These are phyloP conservation scores for Hemisphaericaspora xylofermentans DNA, from an alignment of 1,139 yeast genomes.

Conservation along the genomic window DNA sequence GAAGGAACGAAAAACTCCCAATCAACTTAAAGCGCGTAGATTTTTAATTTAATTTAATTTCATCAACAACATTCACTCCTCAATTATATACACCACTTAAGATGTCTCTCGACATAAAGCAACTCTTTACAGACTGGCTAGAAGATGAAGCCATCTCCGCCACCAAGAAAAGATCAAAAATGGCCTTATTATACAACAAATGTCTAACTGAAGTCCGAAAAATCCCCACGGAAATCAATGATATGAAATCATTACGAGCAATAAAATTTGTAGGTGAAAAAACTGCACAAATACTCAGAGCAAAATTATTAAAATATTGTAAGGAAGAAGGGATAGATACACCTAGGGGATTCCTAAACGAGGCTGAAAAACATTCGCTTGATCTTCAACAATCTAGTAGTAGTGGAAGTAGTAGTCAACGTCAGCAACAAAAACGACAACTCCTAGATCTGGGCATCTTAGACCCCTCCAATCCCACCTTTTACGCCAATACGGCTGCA, in stretches of 20 bases:
- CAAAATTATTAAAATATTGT: conserved; percentile 47
- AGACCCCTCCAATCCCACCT: not conserved
- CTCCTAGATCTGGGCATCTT: conserved; percentile 5
- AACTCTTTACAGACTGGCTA: conserved; percentile 42
- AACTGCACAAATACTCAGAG: conserved; percentile 47
- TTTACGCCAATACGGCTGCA: conserved; percentile 1
- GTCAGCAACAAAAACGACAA: conserved; percentile 1
- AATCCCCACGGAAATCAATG: conserved; percentile 41
- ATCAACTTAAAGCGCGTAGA: too few species aligned
- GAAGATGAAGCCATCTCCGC: conserved; percentile 47
- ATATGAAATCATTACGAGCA: conserved; percentile 50
- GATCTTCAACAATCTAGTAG: conserved; percentile 7
- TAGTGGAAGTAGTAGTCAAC: too few species aligned
- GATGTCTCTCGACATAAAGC: conserved; percentile 8
- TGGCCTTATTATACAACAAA: conserved; percentile 44
- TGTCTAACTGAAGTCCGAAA: conserved; percentile 49
- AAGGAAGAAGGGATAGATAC: conserved; percentile 33
- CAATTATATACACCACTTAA: not conserved
- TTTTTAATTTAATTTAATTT: not conserved
- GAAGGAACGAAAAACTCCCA: too few species aligned
- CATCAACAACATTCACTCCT: not conserved
- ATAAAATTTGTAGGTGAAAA: conserved; percentile 65
- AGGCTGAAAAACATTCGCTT: conserved; percentile 9
- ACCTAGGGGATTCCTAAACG: conserved; percentile 36
- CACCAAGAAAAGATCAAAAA: conserved; percentile 39